Conservation (phyloP, 257 asterid genomes). For the Solanum lycopersicoides region DNA sequence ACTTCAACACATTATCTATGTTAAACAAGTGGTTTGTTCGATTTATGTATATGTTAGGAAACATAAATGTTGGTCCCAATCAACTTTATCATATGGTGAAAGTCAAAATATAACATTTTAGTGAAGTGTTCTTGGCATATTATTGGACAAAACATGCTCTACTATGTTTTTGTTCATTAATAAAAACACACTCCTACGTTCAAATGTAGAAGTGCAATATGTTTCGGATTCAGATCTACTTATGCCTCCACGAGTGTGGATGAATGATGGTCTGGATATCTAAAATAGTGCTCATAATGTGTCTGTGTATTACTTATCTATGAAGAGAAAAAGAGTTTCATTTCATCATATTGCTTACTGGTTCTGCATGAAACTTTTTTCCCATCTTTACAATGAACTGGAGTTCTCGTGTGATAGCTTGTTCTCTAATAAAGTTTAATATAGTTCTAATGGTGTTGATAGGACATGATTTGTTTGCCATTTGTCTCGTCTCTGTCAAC, state of each 20-base stretch:
- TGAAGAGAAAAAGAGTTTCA: neutral
- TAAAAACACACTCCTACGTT: neutral
- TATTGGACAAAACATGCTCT: neutral
- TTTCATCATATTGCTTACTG: neutral
- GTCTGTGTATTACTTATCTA: neutral
- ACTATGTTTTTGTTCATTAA: neutral
- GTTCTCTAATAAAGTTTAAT: neutral
- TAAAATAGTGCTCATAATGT: neutral
- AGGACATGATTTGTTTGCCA: neutral
- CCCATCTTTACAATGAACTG: neutral
- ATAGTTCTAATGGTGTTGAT: neutral
- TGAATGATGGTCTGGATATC: neutral
- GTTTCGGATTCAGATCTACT: neutral
- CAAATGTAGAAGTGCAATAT: neutral
- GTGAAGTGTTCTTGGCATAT: neutral
- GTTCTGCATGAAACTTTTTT: neutral
- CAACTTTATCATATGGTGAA: neutral
- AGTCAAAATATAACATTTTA: neutral
- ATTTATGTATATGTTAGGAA: neutral
- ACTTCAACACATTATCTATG: neutral
- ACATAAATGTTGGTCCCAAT: neutral
- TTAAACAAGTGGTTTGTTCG: neutral
- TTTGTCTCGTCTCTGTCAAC: neutral
- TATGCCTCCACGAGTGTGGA: neutral
- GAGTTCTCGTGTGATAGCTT: neutral